Percentiles rank a stretch among this genome's conserved stretches.
These are phyloP conservation scores for Podaxis carcinomalis DNA, from an alignment of 768 basidiomycete species.

Conservation along the genomic window DNA sequence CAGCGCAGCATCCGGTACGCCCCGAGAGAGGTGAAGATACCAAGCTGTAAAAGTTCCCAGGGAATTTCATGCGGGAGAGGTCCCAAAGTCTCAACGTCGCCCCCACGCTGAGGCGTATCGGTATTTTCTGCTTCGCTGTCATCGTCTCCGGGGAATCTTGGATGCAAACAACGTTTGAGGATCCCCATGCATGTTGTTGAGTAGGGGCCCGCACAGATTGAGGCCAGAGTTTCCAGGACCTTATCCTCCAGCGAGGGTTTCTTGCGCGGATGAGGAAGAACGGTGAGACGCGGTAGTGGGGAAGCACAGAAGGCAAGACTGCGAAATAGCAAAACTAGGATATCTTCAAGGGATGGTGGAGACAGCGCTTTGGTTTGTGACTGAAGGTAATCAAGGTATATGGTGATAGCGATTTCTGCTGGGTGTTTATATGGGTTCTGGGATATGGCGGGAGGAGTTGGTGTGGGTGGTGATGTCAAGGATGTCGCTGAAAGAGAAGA, in stretches of 20 bases:
- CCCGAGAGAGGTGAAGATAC: conserved; percentile 47
- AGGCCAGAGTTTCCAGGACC: conserved; percentile 51
- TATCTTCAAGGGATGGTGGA: conserved; percentile 44
- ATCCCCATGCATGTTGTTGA: conserved; percentile 60
- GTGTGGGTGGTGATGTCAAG: conserved; percentile 23
- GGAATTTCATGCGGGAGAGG: background rate
- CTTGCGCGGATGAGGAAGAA: conserved; percentile 36
- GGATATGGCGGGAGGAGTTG: conserved; percentile 15
- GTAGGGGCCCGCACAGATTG: conserved; percentile 63
- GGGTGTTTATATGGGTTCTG: conserved; percentile 37
- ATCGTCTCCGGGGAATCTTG: conserved; percentile 26
- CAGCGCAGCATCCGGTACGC: conserved; percentile 60
- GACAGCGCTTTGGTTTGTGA: conserved; percentile 58
- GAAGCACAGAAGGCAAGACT: conserved; percentile 60
- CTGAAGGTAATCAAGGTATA: conserved; percentile 64
- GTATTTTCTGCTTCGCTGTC: background rate
- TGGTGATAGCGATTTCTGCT: conserved; percentile 56
- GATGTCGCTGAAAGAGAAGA: conserved; percentile 7
- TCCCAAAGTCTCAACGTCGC: background rate
- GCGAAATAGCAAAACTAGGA: conserved; percentile 74
- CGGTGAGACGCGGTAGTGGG: conserved; percentile 64
- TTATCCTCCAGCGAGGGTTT: conserved; percentile 44
- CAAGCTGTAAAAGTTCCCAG: conserved; percentile 21
- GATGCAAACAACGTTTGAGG: conserved; percentile 55
- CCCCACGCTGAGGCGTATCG: conserved; percentile 4